A percentile compares a stretch with the other conserved stretches of the same genome.
These are phyloP conservation scores for Globisporangium cylindrosporum DNA, from an alignment of 352 stramenopile genomes.

Conservation along the genomic window DNA sequence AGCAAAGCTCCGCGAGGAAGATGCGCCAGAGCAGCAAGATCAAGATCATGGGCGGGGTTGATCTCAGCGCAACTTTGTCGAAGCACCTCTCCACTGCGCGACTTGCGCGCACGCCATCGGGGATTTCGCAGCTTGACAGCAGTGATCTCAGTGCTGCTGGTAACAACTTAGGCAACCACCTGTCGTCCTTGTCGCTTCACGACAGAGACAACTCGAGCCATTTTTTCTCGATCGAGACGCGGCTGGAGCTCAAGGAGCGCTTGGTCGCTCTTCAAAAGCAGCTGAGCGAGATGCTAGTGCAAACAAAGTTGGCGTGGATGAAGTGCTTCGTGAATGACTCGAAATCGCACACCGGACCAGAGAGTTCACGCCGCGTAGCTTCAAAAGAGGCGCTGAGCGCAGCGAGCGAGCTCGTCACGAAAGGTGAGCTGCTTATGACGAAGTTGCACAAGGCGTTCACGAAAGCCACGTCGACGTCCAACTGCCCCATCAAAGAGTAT, in stretches of 20 bases:
- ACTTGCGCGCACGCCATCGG: neutral
- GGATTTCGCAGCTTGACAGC: neutral
- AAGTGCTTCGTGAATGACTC: conserved; percentile 33
- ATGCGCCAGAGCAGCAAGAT: conserved; percentile 10
- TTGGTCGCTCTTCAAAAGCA: conserved; percentile 36
- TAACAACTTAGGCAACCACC: neutral
- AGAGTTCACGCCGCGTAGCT: neutral
- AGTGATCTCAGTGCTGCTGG: neutral
- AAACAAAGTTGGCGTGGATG: conserved; percentile 63
- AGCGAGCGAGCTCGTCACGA: conserved; percentile 35
- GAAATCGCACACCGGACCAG: neutral
- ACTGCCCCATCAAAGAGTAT: conserved; percentile 38
- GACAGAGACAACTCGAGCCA: conserved; percentile 29
- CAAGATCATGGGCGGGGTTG: conserved; percentile 4
- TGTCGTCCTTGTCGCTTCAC: conserved; percentile 3
- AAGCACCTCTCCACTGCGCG: conserved; percentile 3
- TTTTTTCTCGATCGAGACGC: conserved; percentile 65
- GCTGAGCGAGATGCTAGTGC: conserved; percentile 42
- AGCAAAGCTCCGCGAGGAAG: neutral
- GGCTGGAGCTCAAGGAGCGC: conserved; percentile 43
- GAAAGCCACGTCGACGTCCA: conserved; percentile 27
- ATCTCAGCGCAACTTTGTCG: neutral
- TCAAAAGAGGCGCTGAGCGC: neutral
- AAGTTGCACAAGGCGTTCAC: conserved; percentile 41
- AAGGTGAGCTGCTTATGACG: conserved; percentile 38